phyloP scores from a whole-genome alignment of 306 rosid species.

The Phaseolus lunatus region DNA sequence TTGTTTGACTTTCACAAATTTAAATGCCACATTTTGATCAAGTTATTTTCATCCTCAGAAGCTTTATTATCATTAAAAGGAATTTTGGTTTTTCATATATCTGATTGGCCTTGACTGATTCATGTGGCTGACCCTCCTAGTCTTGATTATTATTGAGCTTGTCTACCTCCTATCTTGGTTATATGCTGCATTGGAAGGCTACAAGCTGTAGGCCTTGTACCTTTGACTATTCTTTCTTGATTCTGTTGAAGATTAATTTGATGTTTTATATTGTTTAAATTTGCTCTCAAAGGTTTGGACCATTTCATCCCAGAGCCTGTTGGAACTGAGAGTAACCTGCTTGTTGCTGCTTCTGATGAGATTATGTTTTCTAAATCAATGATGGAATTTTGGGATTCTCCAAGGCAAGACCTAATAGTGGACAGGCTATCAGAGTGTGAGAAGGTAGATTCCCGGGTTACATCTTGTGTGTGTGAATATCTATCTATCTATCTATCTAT shows the following conservation, averaged over 20 bases:
- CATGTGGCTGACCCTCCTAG: background rate
- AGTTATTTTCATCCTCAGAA: background rate
- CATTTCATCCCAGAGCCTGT: conserved; percentile 55
- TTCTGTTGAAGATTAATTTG: conserved; percentile 31
- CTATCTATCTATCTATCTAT: too few relatives aligned
- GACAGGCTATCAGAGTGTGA: conserved; percentile 76
- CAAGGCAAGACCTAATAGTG: conserved; percentile 55
- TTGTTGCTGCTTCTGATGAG: conserved; percentile 54
- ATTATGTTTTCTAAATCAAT: conserved; percentile 57
- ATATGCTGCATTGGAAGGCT: background rate
- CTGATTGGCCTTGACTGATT: background rate
- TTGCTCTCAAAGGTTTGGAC: conserved; percentile 60
- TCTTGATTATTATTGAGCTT: background rate
- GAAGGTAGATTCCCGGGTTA: conserved; percentile 59
- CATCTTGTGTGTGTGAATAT: conserved; percentile 2
- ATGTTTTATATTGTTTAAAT: conserved; percentile 34
- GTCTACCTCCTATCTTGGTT: background rate
- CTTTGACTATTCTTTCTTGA: conserved; percentile 7
- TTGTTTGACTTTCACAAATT: background rate
- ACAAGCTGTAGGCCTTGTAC: background rate
- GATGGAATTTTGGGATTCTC: conserved; percentile 58
- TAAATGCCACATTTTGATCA: background rate
- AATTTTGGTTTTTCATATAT: background rate
- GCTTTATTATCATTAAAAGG: background rate
- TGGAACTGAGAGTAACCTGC: conserved; percentile 47